Evolutionary conservation across 331 rosid genomes (phyloP).

Genomic region (Acacia concinna): DNA sequence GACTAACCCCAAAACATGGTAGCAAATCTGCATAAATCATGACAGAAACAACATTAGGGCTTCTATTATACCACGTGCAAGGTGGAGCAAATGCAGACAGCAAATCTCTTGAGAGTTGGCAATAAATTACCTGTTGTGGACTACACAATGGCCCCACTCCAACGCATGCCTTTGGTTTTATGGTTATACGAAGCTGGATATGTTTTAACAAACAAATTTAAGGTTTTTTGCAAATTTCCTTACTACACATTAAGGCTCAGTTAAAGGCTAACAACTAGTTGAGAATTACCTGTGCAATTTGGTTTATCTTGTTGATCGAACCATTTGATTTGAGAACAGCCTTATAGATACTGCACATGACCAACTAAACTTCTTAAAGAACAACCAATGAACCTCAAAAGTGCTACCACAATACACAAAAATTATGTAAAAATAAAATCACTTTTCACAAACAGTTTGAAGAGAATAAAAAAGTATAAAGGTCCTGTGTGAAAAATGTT

Average conservation of each 20-base stretch:
- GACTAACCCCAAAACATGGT: constrained; percentile 90
- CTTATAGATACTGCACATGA: constrained; percentile 72
- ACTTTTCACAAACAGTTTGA: constrained; percentile 4
- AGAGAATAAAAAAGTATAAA: not conserved
- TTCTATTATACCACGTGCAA: constrained; percentile 9
- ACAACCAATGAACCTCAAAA: constrained; percentile 24
- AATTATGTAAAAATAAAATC: not conserved
- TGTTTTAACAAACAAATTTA: constrained; percentile 37
- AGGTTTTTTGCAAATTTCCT: constrained; percentile 30
- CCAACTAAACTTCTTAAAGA: constrained; percentile 27
- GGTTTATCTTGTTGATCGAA: constrained; percentile 84
- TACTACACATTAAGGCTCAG: constrained; percentile 18
- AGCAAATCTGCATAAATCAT: constrained; percentile 77
- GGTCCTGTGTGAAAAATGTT: not conserved
- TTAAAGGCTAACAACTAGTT: constrained; percentile 26
- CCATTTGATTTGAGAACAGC: constrained; percentile 80
- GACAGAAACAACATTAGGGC: constrained; percentile 30
- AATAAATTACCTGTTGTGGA: constrained; percentile 73
- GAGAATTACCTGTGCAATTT: constrained; percentile 86
- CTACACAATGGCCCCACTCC: constrained; percentile 91
- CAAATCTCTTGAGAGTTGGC: constrained; percentile 15
- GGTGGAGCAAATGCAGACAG: constrained; percentile 27
- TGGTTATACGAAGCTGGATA: constrained; percentile 82
- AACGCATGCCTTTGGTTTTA: constrained; percentile 76
- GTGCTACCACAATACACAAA: constrained; percentile 19